phyloP scores from a whole-genome alignment of 495 filamentous ascomycete species.

The Tuber borchii region DNA sequence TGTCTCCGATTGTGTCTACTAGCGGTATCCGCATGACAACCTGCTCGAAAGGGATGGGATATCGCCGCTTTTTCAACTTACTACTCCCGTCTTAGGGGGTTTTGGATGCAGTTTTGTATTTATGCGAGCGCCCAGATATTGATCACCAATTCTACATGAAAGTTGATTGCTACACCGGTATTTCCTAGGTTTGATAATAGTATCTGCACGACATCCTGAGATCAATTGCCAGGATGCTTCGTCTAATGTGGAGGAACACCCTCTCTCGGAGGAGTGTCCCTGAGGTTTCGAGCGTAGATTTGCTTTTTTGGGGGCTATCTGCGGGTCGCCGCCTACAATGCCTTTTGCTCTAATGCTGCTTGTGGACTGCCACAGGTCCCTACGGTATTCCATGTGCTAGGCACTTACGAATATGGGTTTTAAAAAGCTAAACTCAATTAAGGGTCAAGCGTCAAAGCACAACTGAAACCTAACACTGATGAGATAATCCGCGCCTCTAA shows the following conservation, averaged over 20 bases:
- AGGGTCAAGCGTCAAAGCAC: neutral
- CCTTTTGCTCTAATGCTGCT: neutral
- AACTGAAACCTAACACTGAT: neutral
- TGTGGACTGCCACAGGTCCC: neutral
- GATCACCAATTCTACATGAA: neutral
- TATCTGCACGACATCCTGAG: neutral
- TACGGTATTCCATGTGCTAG: neutral
- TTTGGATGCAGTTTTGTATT: neutral
- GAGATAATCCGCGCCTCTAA: neutral
- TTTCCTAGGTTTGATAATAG: neutral
- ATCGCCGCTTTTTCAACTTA: neutral
- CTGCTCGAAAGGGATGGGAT: neutral
- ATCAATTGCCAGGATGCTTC: neutral
- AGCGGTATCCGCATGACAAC: neutral
- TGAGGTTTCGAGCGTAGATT: neutral
- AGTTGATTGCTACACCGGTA: neutral
- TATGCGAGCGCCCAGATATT: too few species aligned
- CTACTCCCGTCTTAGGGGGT: neutral
- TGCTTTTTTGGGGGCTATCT: neutral
- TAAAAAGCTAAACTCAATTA: neutral
- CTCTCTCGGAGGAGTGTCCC: neutral
- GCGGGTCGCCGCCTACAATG: neutral
- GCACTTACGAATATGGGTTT: neutral
- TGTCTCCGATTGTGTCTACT: neutral
- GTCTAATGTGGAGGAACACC: neutral